Percentiles rank a stretch among this genome's conserved stretches.
These are phyloP conservation scores for Melampsora americana DNA, from an alignment of 1,284 basidiomycete genomes.

Conservation along the genomic window DNA sequence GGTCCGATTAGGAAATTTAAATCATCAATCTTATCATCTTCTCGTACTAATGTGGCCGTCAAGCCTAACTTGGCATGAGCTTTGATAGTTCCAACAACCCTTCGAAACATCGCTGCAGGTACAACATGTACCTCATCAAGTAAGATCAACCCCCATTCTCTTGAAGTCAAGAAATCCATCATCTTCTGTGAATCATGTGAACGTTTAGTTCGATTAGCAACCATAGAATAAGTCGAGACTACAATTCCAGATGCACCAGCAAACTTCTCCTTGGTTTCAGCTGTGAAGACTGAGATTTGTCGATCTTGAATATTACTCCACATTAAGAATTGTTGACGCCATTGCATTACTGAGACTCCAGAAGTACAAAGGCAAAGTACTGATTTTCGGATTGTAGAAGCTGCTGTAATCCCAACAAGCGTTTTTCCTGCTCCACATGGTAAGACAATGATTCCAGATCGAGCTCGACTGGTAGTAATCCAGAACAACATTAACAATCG, in stretches of 20 bases:
- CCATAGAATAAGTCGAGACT: conserved; percentile 97
- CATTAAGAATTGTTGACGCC: conserved; percentile 93
- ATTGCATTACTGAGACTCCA: conserved; percentile 94
- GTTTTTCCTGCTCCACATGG: conserved; percentile 99
- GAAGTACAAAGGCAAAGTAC: conserved; percentile 97
- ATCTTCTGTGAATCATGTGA: conserved; percentile 96
- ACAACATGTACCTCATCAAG: conserved; percentile 97
- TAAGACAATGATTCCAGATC: conserved; percentile 96
- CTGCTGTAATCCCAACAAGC: conserved; percentile 95
- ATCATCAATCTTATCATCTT: conserved; percentile 98
- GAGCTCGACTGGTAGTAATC: conserved; percentile 67
- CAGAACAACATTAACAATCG: neutral
- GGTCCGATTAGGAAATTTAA: conserved; percentile 99
- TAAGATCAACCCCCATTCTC: conserved; percentile 94
- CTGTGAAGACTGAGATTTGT: conserved; percentile 92
- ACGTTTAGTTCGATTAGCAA: conserved; percentile 90
- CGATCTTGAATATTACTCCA: conserved; percentile 95
- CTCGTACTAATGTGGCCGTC: conserved; percentile 93
- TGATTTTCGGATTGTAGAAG: conserved; percentile 98
- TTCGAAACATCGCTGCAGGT: conserved; percentile 91
- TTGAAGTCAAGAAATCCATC: conserved; percentile 93
- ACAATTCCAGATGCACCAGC: conserved; percentile 91
- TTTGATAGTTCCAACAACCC: conserved; percentile 93
- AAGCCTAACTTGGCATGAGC: conserved; percentile 94
- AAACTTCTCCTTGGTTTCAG: conserved; percentile 96